phyloP scores from a whole-genome alignment of 129 eudicot genomes.

The Lactuca saligna region DNA sequence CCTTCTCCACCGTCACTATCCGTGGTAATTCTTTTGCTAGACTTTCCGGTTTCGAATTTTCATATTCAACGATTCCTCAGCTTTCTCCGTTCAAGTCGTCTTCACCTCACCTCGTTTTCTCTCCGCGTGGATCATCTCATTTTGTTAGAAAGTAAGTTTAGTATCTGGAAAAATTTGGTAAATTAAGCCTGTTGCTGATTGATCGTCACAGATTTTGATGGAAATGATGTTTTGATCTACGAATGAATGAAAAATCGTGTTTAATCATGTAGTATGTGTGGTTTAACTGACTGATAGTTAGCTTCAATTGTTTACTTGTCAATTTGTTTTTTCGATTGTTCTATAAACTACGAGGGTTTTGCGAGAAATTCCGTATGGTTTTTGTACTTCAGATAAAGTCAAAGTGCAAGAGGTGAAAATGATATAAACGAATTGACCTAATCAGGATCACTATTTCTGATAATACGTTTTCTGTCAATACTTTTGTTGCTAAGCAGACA shows the following conservation, averaged over 20 bases:
- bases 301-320: background rate
- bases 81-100: constrained; percentile 29
- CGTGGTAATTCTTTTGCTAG: constrained; percentile 15
- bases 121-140: constrained; percentile 23
- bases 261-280: background rate
- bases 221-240: constrained; percentile 12
- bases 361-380: background rate
- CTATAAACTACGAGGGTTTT: background rate
- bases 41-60: constrained; percentile 9
- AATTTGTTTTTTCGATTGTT: constrained; percentile 1
- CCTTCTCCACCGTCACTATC: constrained; percentile 2
- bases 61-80: constrained; percentile 17
- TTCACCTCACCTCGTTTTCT: constrained; percentile 20
- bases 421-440: constrained; percentile 16
- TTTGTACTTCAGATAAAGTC: constrained; percentile 7
- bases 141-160: constrained; percentile 27
- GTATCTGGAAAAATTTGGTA: background rate
- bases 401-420: constrained; percentile 25
- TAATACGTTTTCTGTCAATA: constrained; percentile 2
- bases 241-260: constrained; percentile 6
- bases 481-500: constrained; percentile 10
- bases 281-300: constrained; percentile 5
- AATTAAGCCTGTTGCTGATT: constrained; percentile 2
- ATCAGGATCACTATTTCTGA: constrained; percentile 15
- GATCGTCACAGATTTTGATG: constrained; percentile 13